phyloP scores from a whole-genome alignment of 176 grass and related monocot genomes.

The Saccharum officinarum region DNA sequence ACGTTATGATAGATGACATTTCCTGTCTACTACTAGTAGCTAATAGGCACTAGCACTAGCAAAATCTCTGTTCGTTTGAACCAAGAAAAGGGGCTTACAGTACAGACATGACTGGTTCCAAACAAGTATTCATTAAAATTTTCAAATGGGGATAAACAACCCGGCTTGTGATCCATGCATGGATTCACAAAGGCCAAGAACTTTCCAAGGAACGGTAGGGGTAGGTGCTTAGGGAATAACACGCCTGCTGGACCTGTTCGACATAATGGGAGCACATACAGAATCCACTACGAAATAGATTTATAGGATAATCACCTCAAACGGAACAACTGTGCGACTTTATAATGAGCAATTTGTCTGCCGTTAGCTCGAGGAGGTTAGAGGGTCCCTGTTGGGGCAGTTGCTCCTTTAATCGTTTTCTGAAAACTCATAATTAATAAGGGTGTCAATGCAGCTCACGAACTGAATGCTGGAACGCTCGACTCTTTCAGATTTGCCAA shows the following conservation, averaged over 20 bases:
- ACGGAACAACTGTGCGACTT: background rate
- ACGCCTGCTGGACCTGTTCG: background rate
- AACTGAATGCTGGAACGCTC: background rate
- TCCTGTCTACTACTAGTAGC: background rate
- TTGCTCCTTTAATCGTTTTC: background rate
- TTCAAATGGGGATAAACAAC: background rate
- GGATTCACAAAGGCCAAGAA: constrained; percentile 26
- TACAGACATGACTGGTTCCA: constrained; percentile 7
- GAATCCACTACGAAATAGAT: constrained; percentile 30
- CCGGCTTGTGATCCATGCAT: background rate
- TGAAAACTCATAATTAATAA: background rate
- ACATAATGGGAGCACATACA: constrained; percentile 26
- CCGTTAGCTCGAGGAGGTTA: constrained; percentile 4
- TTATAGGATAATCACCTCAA: background rate
- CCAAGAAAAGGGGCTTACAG: background rate
- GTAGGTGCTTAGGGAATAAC: constrained; percentile 6
- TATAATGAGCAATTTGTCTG: background rate
- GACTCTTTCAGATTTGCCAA: background rate
- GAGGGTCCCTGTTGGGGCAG: background rate
- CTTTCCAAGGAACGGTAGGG: background rate
- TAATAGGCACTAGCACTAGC: background rate
- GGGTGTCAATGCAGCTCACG: background rate
- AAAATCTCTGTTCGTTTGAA: constrained; percentile 11
- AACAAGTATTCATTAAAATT: background rate
- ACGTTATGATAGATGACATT: background rate